Percentiles rank a stretch among this genome's conserved stretches.
phyloP scores from a whole-genome alignment of 2,329 filamentous ascomycete species.

The Lomentospora prolificans region DNA sequence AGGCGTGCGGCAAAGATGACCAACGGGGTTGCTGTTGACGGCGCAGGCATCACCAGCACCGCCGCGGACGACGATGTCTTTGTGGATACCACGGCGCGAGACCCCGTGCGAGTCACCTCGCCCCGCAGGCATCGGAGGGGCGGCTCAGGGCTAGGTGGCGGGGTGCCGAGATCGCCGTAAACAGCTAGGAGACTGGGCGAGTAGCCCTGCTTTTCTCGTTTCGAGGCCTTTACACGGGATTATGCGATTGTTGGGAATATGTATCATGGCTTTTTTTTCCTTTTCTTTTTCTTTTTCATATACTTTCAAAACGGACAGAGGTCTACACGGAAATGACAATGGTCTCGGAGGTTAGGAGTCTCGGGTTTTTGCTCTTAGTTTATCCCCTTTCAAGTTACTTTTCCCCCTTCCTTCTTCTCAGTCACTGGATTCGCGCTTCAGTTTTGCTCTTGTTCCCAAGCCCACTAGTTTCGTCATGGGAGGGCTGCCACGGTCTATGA shows the following conservation, averaged over 20 bases:
- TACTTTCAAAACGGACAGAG: no score
- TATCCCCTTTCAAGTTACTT: background rate
- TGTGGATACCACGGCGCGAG: conserved; percentile 54
- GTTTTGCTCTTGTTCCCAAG: no score
- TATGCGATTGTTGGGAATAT: background rate
- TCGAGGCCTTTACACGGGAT: background rate
- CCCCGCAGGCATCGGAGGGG: conserved; percentile 10
- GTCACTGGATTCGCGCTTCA: background rate
- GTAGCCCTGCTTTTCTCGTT: no score
- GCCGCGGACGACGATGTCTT: conserved; percentile 42
- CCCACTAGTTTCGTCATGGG: no score
- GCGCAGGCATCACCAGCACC: conserved; percentile 33
- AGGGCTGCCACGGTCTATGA: no score
- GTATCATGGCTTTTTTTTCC: no score
- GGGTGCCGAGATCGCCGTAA: background rate
- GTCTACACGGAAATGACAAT: background rate
- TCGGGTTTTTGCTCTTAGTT: background rate
- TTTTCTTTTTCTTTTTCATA: no score
- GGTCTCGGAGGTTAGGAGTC: background rate
- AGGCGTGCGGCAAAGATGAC: conserved; percentile 54
- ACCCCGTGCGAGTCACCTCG: conserved; percentile 37
- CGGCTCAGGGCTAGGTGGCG: background rate
- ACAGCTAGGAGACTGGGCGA: background rate
- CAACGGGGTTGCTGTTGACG: conserved; percentile 54
- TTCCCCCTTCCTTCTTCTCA: background rate